Evolutionary conservation across 352 stramenopile genomes (phyloP).

Genomic region (Globisporangium ultimum): DNA sequence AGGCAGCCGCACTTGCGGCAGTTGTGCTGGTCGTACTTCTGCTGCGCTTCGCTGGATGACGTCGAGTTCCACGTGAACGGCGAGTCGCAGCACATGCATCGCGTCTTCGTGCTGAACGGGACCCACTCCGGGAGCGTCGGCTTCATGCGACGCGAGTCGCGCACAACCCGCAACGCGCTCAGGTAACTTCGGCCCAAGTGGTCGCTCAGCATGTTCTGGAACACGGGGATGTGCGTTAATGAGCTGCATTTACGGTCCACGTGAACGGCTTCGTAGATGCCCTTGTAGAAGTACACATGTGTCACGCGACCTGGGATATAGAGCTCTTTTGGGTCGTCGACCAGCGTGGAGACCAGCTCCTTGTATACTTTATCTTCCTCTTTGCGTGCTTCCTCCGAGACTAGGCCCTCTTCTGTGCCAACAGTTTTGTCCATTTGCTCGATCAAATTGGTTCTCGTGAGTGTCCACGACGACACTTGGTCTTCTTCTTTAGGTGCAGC

Average conservation of each 20-base stretch:
- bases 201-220: slow-evolving; percentile 86
- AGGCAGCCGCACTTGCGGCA: slow-evolving; percentile 79
- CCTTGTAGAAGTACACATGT: slow-evolving; percentile 78
- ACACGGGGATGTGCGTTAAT: slow-evolving; percentile 73
- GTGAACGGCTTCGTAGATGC: slow-evolving; percentile 78
- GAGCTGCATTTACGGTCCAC: slow-evolving; percentile 73
- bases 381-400: slow-evolving; percentile 24
- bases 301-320: slow-evolving; percentile 76
- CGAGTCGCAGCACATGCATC: slow-evolving; percentile 86
- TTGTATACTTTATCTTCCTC: slow-evolving; percentile 58
- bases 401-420: slow-evolving; percentile 22
- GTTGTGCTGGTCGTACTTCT: slow-evolving; percentile 89
- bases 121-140: slow-evolving; percentile 64
- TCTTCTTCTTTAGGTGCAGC: slow-evolving; percentile 22
- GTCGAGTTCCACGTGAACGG: slow-evolving; percentile 90
- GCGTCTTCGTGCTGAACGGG: slow-evolving; percentile 77
- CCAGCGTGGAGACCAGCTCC: slow-evolving; percentile 44
- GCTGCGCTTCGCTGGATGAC: slow-evolving; percentile 85
- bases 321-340: slow-evolving; percentile 72
- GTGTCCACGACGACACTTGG: slow-evolving; percentile 58
- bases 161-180: slow-evolving; percentile 72
- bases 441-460: slow-evolving; percentile 75
- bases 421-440: slow-evolving; percentile 63
- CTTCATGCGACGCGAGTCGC: slow-evolving; percentile 58
- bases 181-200: slow-evolving; percentile 82